These are phyloP conservation scores for Xanthoconium separans DNA, from an alignment of 1,284 basidiomycete genomes.

Conservation along the genomic window DNA sequence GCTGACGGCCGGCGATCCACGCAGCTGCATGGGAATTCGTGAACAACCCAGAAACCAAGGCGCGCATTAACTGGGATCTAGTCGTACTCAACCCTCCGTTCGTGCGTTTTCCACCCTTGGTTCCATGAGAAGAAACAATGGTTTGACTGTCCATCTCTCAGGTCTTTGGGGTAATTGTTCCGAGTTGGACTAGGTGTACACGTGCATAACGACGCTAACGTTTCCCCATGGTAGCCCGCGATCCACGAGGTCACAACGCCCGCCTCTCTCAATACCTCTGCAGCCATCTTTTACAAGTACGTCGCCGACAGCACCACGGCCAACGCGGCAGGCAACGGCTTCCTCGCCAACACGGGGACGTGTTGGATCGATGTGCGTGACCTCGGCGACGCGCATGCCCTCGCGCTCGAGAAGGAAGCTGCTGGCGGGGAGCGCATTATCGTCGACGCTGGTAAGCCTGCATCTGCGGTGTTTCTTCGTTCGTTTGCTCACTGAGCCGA, in stretches of 20 bases:
- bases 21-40: slow-evolving; percentile 57
- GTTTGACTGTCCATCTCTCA: slow-evolving; percentile 5
- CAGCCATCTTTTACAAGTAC: slow-evolving; percentile 30
- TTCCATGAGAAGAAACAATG: not conserved
- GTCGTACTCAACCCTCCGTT: slow-evolving; percentile 56
- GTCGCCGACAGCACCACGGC: slow-evolving; percentile 29
- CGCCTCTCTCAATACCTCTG: slow-evolving; percentile 50
- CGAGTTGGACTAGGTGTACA: too few species aligned
- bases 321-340: slow-evolving; percentile 26
- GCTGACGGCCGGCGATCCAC: not conserved
- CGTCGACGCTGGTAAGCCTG: slow-evolving; percentile 35
- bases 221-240: slow-evolving; percentile 31
- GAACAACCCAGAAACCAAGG: slow-evolving; percentile 45
- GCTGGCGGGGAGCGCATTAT: slow-evolving; percentile 65
- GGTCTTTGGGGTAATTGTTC: slow-evolving; percentile 36
- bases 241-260: slow-evolving; percentile 48
- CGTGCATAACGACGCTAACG: too few species aligned
- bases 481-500: not conserved
- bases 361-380: slow-evolving; percentile 43
- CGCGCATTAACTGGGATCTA: slow-evolving; percentile 49
- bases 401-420: slow-evolving; percentile 51
- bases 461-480: not conserved
- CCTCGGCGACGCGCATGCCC: slow-evolving; percentile 56
- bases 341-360: slow-evolving; percentile 30
- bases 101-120: slow-evolving; percentile 35